phyloP scores from a whole-genome alignment of 139 green algal species.

The Dunaliella primolecta region DNA sequence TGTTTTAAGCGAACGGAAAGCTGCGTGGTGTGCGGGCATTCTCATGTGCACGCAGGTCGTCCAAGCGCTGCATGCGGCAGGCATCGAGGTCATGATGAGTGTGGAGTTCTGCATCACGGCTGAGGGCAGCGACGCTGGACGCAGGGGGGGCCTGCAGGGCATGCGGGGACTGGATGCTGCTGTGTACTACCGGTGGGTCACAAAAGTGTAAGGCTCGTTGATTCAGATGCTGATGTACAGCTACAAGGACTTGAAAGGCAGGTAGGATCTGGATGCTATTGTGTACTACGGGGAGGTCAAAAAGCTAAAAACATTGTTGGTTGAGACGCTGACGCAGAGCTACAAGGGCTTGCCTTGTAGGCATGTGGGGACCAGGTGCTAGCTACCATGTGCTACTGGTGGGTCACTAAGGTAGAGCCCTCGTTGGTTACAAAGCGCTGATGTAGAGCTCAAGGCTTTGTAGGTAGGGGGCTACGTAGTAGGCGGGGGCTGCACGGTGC shows the following conservation, averaged over 20 bases:
- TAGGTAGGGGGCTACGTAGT: too few species aligned
- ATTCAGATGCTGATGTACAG: too few species aligned
- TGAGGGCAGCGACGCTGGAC: conserved; percentile 52
- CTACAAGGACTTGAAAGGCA: conserved; percentile 46
- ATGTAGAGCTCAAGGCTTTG: too few species aligned
- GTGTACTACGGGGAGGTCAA: conserved; percentile 57
- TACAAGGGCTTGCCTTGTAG: too few species aligned
- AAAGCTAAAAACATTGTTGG: neutral
- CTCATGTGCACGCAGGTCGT: conserved; percentile 29
- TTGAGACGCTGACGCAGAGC: neutral
- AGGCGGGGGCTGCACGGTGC: conserved; percentile 49
- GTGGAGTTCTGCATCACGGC: conserved; percentile 76
- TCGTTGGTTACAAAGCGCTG: too few species aligned
- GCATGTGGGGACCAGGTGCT: conserved; percentile 60
- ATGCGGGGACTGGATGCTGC: conserved; percentile 60
- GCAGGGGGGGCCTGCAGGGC: conserved; percentile 49
- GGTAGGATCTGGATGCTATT: conserved; percentile 58
- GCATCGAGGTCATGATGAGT: conserved; percentile 69
- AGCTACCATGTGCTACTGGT: conserved; percentile 62
- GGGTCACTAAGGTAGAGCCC: neutral
- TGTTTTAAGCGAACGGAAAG: too few species aligned
- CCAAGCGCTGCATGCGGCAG: conserved; percentile 47
- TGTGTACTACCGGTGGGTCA: conserved; percentile 58
- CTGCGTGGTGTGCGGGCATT: too few species aligned
- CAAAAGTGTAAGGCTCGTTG: neutral